phyloP scores from a whole-genome alignment of 768 basidiomycete genomes.

The Atractiella rhizophila region DNA sequence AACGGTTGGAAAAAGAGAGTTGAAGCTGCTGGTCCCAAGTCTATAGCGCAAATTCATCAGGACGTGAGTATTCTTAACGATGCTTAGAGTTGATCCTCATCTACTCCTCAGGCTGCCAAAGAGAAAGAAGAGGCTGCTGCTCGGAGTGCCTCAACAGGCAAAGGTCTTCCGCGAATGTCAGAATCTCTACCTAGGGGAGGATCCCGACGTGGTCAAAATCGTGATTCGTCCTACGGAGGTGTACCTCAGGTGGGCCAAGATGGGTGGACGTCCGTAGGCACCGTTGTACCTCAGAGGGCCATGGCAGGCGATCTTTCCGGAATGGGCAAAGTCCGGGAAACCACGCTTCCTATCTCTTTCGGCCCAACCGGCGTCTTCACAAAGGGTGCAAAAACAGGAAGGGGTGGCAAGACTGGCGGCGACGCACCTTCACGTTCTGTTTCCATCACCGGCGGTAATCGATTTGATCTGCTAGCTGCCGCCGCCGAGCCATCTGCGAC shows the following conservation, averaged over 20 bases:
- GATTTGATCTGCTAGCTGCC: too few species aligned
- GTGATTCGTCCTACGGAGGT: conserved; percentile 28
- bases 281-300: conserved; percentile 31
- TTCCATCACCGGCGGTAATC: too few species aligned
- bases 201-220: conserved; percentile 57
- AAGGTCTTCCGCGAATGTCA: conserved; percentile 12
- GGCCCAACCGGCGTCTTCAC: conserved; percentile 64
- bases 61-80: conserved; percentile 30
- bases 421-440: conserved; percentile 1
- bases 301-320: conserved; percentile 66
- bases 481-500: conserved; percentile 29
- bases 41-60: conserved; percentile 69
- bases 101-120: conserved; percentile 38
- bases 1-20: conserved; percentile 57
- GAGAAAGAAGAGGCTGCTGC: conserved; percentile 36
- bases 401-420: conserved; percentile 20
- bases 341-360: conserved; percentile 35
- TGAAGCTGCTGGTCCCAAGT: conserved; percentile 49
- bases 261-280: conserved; percentile 52
- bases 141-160: conserved; percentile 32
- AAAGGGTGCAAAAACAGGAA: conserved; percentile 31
- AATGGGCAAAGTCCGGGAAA: conserved; percentile 61
- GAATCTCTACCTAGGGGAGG: conserved; percentile 51
- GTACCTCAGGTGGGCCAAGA: conserved; percentile 41
- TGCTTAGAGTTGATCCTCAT: neutral